These are phyloP conservation scores for Zygosaccharomyces rouxii DNA, from an alignment of 805 yeast genomes.

Conservation along the genomic window DNA sequence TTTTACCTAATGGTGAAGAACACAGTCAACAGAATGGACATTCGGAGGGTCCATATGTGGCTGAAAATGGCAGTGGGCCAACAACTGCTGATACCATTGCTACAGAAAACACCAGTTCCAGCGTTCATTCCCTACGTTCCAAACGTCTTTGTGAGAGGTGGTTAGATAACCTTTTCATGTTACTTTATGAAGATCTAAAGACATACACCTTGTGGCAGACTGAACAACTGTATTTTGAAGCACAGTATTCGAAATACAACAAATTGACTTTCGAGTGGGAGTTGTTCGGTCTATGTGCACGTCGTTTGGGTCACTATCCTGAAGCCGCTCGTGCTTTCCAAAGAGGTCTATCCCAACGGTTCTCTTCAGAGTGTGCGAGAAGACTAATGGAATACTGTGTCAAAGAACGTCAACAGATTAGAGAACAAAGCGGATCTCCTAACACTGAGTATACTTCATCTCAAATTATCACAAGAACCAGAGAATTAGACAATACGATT, in stretches of 20 bases:
- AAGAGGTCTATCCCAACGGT: slow-evolving; percentile 65
- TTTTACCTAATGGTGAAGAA: slow-evolving; percentile 1
- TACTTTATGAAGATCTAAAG: slow-evolving; percentile 69
- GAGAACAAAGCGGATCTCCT: slow-evolving; percentile 19
- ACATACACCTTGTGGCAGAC: slow-evolving; percentile 93
- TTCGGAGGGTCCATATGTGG: background rate
- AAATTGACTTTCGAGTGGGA: slow-evolving; percentile 91
- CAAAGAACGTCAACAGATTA: slow-evolving; percentile 40
- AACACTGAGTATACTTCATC: slow-evolving; percentile 27
- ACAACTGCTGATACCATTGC: background rate
- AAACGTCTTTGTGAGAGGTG: slow-evolving; percentile 71
- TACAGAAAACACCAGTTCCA: slow-evolving; percentile 4
- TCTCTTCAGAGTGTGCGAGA: slow-evolving; percentile 74
- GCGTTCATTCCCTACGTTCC: slow-evolving; percentile 47
- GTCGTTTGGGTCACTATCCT: slow-evolving; percentile 75
- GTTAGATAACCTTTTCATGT: slow-evolving; percentile 70
- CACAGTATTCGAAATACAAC: slow-evolving; percentile 74
- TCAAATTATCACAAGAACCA: slow-evolving; percentile 33
- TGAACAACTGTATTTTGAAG: slow-evolving; percentile 80
- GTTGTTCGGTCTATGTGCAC: slow-evolving; percentile 78
- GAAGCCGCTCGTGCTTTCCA: slow-evolving; percentile 86
- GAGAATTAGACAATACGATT: slow-evolving; percentile 47
- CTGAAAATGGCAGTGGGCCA: slow-evolving; percentile 8
- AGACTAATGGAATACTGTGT: slow-evolving; percentile 65
- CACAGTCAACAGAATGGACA: slow-evolving; percentile 3